A percentile compares a stretch with the other conserved stretches of the same genome.
Conservation (phyloP, 225 moss, liverwort and hornwort species). For the Climacium dendroides region DNA sequence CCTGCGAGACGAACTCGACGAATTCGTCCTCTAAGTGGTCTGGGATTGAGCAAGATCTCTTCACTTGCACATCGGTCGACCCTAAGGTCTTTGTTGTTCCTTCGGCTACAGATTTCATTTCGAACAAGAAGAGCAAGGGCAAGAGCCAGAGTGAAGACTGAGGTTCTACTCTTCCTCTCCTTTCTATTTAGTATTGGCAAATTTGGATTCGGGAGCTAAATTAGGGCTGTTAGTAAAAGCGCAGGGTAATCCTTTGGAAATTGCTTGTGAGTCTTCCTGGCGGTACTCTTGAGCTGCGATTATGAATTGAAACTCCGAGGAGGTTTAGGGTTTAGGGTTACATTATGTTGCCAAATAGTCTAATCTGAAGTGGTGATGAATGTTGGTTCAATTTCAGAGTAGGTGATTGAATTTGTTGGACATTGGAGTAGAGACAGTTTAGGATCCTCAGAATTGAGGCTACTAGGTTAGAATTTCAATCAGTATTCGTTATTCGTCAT, state of each 20-base stretch:
- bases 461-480: neutral
- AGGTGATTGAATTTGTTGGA: neutral
- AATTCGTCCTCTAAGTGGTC: constrained; percentile 16
- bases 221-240: neutral
- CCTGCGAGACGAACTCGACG: neutral
- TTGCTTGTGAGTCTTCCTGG: neutral
- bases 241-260: neutral
- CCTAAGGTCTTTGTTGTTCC: neutral
- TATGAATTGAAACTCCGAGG: neutral
- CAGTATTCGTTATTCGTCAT: neutral
- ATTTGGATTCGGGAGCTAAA: neutral
- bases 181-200: neutral
- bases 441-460: neutral
- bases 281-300: neutral
- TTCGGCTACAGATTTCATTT: constrained; percentile 2
- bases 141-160: neutral
- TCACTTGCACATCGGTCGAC: constrained; percentile 27
- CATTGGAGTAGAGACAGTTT: neutral
- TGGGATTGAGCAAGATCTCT: constrained; percentile 41
- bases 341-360: neutral
- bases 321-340: neutral
- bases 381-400: neutral
- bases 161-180: neutral
- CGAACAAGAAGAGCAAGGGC: constrained; percentile 18
- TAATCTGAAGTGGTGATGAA: neutral